Conservation (phyloP, 352 stramenopile species). For the Pythium diclinum region DNA sequence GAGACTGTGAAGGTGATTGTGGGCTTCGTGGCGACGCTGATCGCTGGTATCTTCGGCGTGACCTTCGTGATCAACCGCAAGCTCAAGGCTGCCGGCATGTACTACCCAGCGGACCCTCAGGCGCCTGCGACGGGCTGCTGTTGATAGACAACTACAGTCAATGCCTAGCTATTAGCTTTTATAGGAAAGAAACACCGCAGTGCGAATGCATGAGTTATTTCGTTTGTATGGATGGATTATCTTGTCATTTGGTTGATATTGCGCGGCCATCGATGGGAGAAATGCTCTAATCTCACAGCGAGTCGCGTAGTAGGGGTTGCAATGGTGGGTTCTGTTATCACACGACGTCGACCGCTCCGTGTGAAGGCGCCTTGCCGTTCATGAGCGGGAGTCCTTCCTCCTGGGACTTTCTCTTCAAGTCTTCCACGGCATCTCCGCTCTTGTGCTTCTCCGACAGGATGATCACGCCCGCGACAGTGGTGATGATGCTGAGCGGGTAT, state of each 20-base stretch:
- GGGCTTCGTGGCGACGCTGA: conserved; percentile 61
- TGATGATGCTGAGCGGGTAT: conserved; percentile 77
- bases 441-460: conserved; percentile 84
- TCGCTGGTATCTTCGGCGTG: conserved; percentile 50
- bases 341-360: conserved; percentile 32
- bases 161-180: not conserved
- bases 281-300: not conserved
- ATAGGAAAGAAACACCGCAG: not conserved
- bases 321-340: not conserved
- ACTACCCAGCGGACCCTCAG: conserved; percentile 58
- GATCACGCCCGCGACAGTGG: conserved; percentile 74
- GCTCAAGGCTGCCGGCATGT: conserved; percentile 77
- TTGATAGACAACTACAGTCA: conserved; percentile 11
- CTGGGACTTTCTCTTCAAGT: conserved; percentile 19
- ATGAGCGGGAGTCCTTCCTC: conserved; percentile 34
- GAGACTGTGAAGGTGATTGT: conserved; percentile 67
- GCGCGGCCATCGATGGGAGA: not conserved
- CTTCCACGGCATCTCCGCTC: conserved; percentile 37
- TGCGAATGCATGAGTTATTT: conserved; percentile 13
- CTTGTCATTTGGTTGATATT: not conserved
- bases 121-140: conserved; percentile 56
- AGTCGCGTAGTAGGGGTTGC: not conserved
- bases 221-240: conserved; percentile 8
- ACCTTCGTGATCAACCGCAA: conserved; percentile 83
- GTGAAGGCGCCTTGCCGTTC: conserved; percentile 15